Evolutionary conservation across 768 basidiomycete species (phyloP).

Genomic region (Termitomyces sp.): DNA sequence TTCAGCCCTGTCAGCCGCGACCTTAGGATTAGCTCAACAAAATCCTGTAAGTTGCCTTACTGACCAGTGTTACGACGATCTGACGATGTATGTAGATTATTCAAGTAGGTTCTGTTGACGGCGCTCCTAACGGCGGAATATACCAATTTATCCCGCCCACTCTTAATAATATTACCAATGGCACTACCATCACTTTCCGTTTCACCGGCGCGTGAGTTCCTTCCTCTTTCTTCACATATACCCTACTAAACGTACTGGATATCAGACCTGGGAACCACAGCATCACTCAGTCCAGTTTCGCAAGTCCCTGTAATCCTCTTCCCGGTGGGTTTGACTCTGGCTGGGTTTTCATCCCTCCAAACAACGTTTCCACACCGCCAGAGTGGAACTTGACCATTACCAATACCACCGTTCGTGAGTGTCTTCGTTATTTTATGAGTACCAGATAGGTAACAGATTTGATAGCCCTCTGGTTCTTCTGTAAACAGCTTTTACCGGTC

Average conservation of each 20-base stretch:
- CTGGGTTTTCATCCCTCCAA: slow-evolving; percentile 41
- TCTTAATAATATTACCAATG: slow-evolving; percentile 38
- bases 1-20: slow-evolving; percentile 12
- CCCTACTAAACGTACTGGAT: neutral
- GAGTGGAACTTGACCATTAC: slow-evolving; percentile 53
- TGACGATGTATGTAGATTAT: slow-evolving; percentile 25
- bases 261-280: slow-evolving; percentile 51
- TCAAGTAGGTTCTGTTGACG: slow-evolving; percentile 36
- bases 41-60: slow-evolving; percentile 5
- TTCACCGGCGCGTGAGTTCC: slow-evolving; percentile 43
- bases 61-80: too few relatives aligned
- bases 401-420: slow-evolving; percentile 43
- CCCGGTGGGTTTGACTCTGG: slow-evolving; percentile 56
- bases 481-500: slow-evolving; percentile 41
- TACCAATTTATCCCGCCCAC: slow-evolving; percentile 46
- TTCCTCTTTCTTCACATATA: neutral
- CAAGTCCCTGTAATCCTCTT: slow-evolving; percentile 42
- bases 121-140: slow-evolving; percentile 33
- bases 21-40: slow-evolving; percentile 24
- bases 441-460: neutral
- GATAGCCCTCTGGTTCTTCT: slow-evolving; percentile 58
- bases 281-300: slow-evolving; percentile 50
- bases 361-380: slow-evolving; percentile 28
- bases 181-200: slow-evolving; percentile 47
- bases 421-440: neutral